Percentiles rank a stretch among this genome's conserved stretches.
Evolutionary conservation across 1,284 basidiomycete species (phyloP).

Genomic region (Exobasidium cylindrosporum): DNA sequence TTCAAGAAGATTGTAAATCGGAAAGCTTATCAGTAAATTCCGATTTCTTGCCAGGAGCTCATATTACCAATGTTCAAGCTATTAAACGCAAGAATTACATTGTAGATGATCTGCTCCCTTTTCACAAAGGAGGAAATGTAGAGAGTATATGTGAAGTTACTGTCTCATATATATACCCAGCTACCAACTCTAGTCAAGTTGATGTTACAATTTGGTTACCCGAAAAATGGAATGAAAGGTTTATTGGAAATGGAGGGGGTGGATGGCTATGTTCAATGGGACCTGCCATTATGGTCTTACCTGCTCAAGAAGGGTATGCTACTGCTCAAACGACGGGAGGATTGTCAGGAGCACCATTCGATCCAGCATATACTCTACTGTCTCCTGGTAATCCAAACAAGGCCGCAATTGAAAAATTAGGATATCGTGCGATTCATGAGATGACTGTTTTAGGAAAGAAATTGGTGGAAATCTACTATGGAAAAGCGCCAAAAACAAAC

Average conservation of each 20-base stretch:
- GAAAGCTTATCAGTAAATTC: background rate
- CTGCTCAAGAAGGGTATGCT: background rate
- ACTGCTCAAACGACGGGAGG: background rate
- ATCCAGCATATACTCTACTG: background rate
- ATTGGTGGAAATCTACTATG: background rate
- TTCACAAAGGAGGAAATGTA: background rate
- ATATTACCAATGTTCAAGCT: background rate
- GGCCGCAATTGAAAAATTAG: background rate
- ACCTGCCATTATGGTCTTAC: background rate
- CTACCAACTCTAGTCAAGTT: background rate
- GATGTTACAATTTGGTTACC: conserved; percentile 1
- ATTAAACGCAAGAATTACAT: background rate
- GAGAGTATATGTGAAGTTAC: background rate
- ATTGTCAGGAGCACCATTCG: background rate
- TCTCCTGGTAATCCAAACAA: conserved; percentile 3
- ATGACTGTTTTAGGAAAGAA: background rate
- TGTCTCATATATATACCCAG: background rate
- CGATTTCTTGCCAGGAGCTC: background rate
- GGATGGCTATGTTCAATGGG: background rate
- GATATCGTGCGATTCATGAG: conserved; percentile 8
- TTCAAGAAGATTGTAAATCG: background rate
- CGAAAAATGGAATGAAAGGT: conserved; percentile 4
- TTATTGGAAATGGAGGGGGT: background rate
- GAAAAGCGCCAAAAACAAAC: background rate
- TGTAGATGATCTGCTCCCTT: background rate